These are phyloP conservation scores for Eucalyptus rudis DNA, from an alignment of 345 rosid species.

Conservation along the genomic window DNA sequence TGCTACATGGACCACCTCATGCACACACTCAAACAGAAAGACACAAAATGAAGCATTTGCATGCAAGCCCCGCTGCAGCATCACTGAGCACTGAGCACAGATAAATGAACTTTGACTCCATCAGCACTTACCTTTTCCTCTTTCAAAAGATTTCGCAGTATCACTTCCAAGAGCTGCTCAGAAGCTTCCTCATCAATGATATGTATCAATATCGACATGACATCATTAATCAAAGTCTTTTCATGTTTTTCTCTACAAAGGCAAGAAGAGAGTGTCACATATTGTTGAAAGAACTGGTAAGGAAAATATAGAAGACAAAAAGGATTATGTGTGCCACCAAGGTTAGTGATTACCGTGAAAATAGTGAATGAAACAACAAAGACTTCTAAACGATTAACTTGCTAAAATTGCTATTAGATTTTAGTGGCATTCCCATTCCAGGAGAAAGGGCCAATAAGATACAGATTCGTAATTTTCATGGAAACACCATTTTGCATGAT, in stretches of 20 bases:
- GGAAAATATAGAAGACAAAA: neutral
- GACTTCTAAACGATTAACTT: neutral
- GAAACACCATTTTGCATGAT: neutral
- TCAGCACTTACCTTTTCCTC: slow-evolving; percentile 42
- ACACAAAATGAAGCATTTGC: neutral
- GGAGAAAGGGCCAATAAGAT: neutral
- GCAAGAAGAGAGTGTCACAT: neutral
- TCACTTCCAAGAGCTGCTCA: slow-evolving; percentile 28
- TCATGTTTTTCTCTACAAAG: slow-evolving; percentile 49
- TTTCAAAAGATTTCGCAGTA: slow-evolving; percentile 65
- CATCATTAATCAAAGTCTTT: slow-evolving; percentile 38
- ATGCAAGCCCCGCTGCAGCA: neutral
- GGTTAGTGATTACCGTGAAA: neutral
- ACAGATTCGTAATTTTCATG: neutral
- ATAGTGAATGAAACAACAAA: neutral
- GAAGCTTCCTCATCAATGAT: slow-evolving; percentile 63
- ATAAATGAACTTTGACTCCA: neutral
- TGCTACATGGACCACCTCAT: neutral
- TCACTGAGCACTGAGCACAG: neutral
- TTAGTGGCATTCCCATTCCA: neutral
- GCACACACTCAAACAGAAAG: neutral
- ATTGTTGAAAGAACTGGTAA: neutral
- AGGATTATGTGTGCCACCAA: neutral
- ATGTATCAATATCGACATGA: slow-evolving; percentile 53
- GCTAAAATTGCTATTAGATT: neutral